Base-by-base conservation (phyloP, 441 rosid species). In the Erodium moschatum region DNA sequence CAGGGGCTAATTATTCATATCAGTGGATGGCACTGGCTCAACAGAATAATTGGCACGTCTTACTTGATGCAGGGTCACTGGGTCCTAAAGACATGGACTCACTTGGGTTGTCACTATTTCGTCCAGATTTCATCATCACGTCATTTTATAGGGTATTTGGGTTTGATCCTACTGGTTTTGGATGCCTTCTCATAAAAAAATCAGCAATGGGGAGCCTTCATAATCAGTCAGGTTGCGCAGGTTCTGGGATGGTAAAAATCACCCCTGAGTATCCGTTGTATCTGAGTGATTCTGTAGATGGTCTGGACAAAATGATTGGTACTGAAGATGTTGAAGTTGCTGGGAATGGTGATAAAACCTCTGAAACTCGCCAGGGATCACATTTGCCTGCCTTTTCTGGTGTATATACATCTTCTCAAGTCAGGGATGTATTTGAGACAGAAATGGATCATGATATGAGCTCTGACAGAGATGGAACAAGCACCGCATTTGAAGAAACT, bases 71-170 rank as follows among this genome's bases (percentile, higher is more conserved):
- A 64, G 98, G 98, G 11, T 84, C 98, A 38, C 78, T 93, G 75
- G 97, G 98, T 79, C 98, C 98, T 2, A 93, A 93, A 72, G 98
- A 93, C 74, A 93, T 93, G 98, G 98, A 93, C 68, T 93, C 98
- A 0, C 96, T 90, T 0, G 98, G 98, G 46, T 79, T 93, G 73
- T 93, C 98, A 4, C 81, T 93, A 79, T 93, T 93, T 69, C 85
- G 97, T 1, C 98, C 98, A 3, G 97, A 93, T 86, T 93, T 93
- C 74, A 93, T 93, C 20, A 74, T 93, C 46, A 93, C 97, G 11
- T 93, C 98, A 6, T 93, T 93, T 74, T 93, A 89, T 72, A 81
- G 95, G 58, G 98, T 93, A 40, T 93, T 93, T 76, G 97, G 98
- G 31, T 78, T 72, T 75, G 98, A 93, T 27, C 98, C 98, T 0